phyloP scores from a whole-genome alignment of 2,329 filamentous ascomycete species.

The Leptographium lundbergii region DNA sequence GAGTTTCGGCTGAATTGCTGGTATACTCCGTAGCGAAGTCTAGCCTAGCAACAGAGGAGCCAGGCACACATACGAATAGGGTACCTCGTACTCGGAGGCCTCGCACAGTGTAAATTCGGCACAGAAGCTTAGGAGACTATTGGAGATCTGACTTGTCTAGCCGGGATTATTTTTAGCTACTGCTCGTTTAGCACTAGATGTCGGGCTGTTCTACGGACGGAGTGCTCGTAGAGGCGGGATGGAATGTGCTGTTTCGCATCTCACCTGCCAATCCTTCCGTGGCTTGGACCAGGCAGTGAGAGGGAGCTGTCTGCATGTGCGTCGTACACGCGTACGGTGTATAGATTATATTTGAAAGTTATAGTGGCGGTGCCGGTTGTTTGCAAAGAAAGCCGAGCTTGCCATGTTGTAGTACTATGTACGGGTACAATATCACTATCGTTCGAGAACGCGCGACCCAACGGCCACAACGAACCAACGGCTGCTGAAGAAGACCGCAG shows the following conservation, averaged over 20 bases:
- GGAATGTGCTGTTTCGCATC: background rate
- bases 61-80: no score
- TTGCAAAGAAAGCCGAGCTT: background rate
- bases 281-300: background rate
- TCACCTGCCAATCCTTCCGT: background rate
- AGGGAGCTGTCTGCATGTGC: background rate
- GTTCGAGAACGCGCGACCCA: background rate
- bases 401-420: background rate
- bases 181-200: background rate
- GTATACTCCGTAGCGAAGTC: background rate
- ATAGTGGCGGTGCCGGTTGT: background rate
- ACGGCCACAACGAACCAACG: background rate
- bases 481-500: background rate
- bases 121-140: background rate
- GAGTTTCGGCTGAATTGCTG: background rate
- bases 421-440: background rate
- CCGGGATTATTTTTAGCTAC: background rate
- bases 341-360: background rate
- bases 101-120: background rate
- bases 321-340: background rate
- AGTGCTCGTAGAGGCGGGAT: no score
- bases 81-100: background rate
- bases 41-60: no score
- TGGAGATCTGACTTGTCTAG: background rate
- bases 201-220: background rate